phyloP scores from a whole-genome alignment of 1,284 basidiomycete species.

The Cryptococcus sp. region DNA sequence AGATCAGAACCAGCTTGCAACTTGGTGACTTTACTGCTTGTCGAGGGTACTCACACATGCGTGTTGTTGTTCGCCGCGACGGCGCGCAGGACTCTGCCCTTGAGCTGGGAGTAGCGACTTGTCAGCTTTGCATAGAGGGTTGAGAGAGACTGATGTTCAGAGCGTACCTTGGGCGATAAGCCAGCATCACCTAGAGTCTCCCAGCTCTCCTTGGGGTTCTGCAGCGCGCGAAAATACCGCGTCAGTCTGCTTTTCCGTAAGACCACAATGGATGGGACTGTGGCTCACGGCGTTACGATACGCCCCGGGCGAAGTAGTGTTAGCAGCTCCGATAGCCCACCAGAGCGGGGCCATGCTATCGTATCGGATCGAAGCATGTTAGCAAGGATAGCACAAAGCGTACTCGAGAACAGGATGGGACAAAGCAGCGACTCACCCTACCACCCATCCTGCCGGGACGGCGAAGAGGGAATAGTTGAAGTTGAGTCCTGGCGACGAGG shows the following conservation, averaged over 20 bases:
- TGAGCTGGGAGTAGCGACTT: background rate
- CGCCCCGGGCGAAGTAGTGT: background rate
- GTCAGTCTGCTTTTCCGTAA: too few relatives aligned
- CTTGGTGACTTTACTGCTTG: too few relatives aligned
- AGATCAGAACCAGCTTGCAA: too few relatives aligned
- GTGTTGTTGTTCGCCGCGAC: conserved; percentile 28
- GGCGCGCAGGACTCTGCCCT: conserved; percentile 15
- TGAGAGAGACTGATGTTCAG: background rate
- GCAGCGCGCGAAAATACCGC: background rate
- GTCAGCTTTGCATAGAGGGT: background rate
- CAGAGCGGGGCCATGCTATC: conserved; percentile 19
- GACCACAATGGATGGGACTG: background rate
- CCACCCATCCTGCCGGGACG: conserved; percentile 20
- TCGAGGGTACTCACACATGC: conserved; percentile 8
- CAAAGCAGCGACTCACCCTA: conserved; percentile 11
- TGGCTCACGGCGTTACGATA: conserved; percentile 19
- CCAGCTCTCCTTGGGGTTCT: conserved; percentile 13
- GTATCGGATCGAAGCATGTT: background rate
- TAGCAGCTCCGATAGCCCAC: conserved; percentile 15
- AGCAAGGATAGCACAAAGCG: background rate
- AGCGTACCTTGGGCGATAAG: conserved; percentile 1
- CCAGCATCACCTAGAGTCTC: conserved; percentile 1
- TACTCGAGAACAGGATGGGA: background rate
- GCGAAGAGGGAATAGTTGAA: conserved; percentile 27
- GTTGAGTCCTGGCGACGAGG: conserved; percentile 10